These are phyloP conservation scores for Ajuga reptans DNA, from an alignment of 305 asterid species.

Conservation along the genomic window DNA sequence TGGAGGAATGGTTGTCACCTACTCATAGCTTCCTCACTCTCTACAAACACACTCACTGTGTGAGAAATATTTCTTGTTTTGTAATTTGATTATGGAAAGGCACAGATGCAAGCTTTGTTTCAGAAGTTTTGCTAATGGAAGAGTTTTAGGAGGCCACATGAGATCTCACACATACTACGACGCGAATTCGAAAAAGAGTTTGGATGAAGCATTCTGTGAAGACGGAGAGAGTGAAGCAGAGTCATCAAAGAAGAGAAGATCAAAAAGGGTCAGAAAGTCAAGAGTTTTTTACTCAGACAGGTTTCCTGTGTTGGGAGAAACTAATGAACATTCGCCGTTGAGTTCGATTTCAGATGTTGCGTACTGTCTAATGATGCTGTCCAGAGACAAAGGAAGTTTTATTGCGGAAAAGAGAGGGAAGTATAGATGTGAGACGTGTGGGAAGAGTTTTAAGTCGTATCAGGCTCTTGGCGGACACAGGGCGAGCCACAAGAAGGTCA, in stretches of 20 bases:
- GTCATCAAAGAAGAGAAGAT: conserved; percentile 28
- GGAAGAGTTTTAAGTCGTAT: conserved; percentile 56
- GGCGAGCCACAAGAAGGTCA: conserved; percentile 69
- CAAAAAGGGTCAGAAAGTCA: conserved; percentile 34
- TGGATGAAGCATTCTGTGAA: conserved; percentile 11
- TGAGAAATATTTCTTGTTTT: conserved; percentile 1
- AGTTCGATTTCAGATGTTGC: conserved; percentile 70
- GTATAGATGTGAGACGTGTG: conserved; percentile 67
- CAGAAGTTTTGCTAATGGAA: conserved; percentile 48
- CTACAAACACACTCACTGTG: conserved; percentile 25
- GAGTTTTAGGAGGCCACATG: conserved; percentile 77
- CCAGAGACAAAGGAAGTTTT: conserved; percentile 63
- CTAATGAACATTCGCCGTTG: conserved; percentile 15
- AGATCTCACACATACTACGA: conserved; percentile 76
- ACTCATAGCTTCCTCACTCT: conserved; percentile 30
- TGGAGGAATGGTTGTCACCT: conserved; percentile 62
- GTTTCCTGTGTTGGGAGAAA: background rate
- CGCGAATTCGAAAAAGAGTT: too few relatives aligned
- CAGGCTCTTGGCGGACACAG: conserved; percentile 89
- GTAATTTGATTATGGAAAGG: conserved; percentile 32
- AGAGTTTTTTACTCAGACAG: background rate
- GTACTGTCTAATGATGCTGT: conserved; percentile 66
- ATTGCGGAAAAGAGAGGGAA: conserved; percentile 40
- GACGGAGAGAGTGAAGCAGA: conserved; percentile 46
- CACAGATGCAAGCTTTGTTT: conserved; percentile 46